phyloP scores from a whole-genome alignment of 495 filamentous ascomycete genomes.

The Diplogelasinospora grovesii region DNA sequence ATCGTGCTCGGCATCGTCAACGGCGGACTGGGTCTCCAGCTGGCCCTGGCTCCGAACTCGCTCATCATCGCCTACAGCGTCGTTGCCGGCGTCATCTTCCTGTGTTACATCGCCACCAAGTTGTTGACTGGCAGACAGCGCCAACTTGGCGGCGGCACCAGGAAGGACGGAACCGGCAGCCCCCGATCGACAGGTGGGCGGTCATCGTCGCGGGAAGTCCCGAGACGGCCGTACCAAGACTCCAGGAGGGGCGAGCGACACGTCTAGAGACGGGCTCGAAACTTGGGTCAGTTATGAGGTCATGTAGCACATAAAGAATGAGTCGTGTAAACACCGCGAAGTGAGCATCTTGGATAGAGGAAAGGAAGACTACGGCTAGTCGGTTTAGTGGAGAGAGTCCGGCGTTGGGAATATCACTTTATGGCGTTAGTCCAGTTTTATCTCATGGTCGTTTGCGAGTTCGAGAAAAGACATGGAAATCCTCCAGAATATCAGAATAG shows the following conservation, averaged over 20 bases:
- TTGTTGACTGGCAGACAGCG: slow-evolving; percentile 8
- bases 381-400: too few relatives aligned
- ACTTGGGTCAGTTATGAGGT: too few relatives aligned
- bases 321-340: too few relatives aligned
- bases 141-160: neutral
- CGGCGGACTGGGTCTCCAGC: slow-evolving; percentile 57
- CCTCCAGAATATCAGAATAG: too few relatives aligned
- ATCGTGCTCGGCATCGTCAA: slow-evolving; percentile 64
- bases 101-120: slow-evolving; percentile 34
- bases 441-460: too few relatives aligned
- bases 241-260: neutral
- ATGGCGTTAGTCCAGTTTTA: too few relatives aligned
- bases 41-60: slow-evolving; percentile 36
- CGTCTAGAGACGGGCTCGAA: neutral
- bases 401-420: too few relatives aligned
- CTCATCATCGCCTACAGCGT: slow-evolving; percentile 54
- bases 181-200: too few relatives aligned
- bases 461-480: too few relatives aligned
- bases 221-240: neutral
- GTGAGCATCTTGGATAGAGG: too few relatives aligned
- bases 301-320: too few relatives aligned
- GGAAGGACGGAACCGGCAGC: neutral
- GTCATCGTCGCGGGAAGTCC: neutral
- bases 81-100: slow-evolving; percentile 48
- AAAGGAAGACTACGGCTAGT: too few relatives aligned